phyloP scores from a whole-genome alignment of 345 rosid genomes.

The Arabidopsis arenosa region DNA sequence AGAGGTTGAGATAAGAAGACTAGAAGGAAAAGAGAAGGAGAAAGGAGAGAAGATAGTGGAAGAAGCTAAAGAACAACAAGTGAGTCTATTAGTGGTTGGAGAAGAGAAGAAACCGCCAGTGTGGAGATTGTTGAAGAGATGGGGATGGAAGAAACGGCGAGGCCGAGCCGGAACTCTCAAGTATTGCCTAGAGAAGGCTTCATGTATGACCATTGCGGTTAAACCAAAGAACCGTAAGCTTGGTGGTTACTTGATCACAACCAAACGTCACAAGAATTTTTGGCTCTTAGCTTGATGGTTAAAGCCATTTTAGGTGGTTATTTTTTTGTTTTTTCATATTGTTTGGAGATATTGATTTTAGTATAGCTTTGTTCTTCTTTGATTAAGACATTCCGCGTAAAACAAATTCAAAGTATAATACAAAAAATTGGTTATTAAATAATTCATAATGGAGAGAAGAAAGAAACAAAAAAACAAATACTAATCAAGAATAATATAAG shows the following conservation, averaged over 20 bases:
- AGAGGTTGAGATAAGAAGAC: conserved; percentile 57
- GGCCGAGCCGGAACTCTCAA: conserved; percentile 57
- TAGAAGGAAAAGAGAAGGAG: conserved; percentile 61
- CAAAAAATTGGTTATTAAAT: too few relatives aligned
- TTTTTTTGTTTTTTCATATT: not conserved
- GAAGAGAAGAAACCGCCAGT: conserved; percentile 64
- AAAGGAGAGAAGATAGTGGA: conserved; percentile 75
- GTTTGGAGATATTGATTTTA: not conserved
- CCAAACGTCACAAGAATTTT: conserved; percentile 84
- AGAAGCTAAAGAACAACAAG: conserved; percentile 69
- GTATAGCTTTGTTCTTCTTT: too few relatives aligned
- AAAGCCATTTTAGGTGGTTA: not conserved
- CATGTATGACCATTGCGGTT: conserved; percentile 82
- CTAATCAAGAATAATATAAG: too few relatives aligned
- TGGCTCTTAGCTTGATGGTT: conserved; percentile 78
- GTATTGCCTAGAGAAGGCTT: conserved; percentile 74
- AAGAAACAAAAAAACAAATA: too few relatives aligned
- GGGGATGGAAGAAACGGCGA: conserved; percentile 51
- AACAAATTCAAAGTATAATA: too few relatives aligned
- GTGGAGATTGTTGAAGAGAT: conserved; percentile 63
- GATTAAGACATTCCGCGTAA: too few relatives aligned
- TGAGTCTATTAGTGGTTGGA: conserved; percentile 69
- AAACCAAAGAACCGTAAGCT: conserved; percentile 71
- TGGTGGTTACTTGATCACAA: conserved; percentile 92
- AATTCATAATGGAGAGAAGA: too few relatives aligned